A percentile compares a stretch with the other conserved stretches of the same genome.
These are phyloP conservation scores for Anisodus tanguticus DNA, from an alignment of 257 asterid genomes.

Conservation along the genomic window DNA sequence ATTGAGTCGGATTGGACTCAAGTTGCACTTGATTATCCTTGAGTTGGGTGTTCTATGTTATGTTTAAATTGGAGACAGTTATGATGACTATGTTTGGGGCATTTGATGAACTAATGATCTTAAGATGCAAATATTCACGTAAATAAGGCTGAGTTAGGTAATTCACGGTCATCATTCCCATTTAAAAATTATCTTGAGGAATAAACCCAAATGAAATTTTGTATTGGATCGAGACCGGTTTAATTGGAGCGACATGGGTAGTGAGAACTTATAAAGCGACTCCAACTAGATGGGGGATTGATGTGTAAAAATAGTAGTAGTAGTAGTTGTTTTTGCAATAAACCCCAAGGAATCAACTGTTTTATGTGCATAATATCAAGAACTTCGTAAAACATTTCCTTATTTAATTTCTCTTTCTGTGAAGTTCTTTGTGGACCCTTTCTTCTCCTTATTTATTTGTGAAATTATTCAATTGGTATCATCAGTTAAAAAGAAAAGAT, in stretches of 20 bases:
- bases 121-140: background rate
- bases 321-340: background rate
- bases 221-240: background rate
- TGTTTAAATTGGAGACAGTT: background rate
- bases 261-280: background rate
- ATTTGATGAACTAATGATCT: slow-evolving; percentile 2
- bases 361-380: background rate
- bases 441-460: background rate
- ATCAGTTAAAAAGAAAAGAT: background rate
- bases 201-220: background rate
- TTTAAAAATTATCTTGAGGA: background rate
- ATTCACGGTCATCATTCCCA: background rate
- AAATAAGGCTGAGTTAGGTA: background rate
- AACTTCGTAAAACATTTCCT: background rate
- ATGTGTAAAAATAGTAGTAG: background rate
- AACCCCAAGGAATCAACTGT: too few species aligned
- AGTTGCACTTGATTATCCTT: background rate
- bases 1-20: background rate
- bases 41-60: background rate
- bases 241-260: background rate
- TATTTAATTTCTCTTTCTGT: too few species aligned
- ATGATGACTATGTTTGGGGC: background rate
- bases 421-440: background rate
- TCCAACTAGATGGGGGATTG: background rate
- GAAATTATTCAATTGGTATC: background rate